Evolutionary conservation across 2,329 filamentous ascomycete genomes (phyloP).

Genomic region (Aspergillus ochraceoroseus): DNA sequence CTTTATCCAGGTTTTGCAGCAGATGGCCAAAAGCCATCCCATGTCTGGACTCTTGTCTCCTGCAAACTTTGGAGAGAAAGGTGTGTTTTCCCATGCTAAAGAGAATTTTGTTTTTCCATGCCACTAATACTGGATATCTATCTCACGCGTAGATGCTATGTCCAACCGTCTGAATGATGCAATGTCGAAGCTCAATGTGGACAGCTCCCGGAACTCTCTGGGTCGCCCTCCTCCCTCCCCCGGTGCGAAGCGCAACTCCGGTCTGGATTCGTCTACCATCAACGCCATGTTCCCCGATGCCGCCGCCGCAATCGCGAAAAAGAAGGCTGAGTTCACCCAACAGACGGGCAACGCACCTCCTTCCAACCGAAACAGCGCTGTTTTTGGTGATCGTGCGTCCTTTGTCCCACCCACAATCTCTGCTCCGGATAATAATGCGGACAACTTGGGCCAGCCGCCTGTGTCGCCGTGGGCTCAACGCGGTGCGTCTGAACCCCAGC

Average conservation of each 20-base stretch:
- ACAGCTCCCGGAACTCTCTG: constrained; percentile 80
- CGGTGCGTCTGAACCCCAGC: constrained; percentile 46
- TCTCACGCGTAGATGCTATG: constrained; percentile 82
- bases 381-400: constrained; percentile 70
- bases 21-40: constrained; percentile 97
- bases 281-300: constrained; percentile 99
- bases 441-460: constrained; percentile 60
- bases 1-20: constrained; percentile 97
- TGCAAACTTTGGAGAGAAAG: constrained; percentile 88
- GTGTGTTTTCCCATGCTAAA: constrained; percentile 48
- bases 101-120: neutral
- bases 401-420: constrained; percentile 71
- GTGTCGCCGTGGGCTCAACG: constrained; percentile 72
- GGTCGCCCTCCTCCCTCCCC: constrained; percentile 73
- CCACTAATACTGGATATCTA: constrained; percentile 15
- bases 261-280: constrained; percentile 87
- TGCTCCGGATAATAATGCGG: constrained; percentile 58
- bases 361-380: constrained; percentile 87
- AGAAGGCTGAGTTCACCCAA: constrained; percentile 96
- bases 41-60: constrained; percentile 95
- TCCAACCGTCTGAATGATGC: constrained; percentile 91
- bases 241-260: constrained; percentile 83
- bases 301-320: constrained; percentile 94
- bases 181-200: constrained; percentile 90
- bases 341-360: constrained; percentile 84